These are phyloP conservation scores for Glaciozyma martinii DNA, from an alignment of 768 basidiomycete species.

Conservation along the genomic window DNA sequence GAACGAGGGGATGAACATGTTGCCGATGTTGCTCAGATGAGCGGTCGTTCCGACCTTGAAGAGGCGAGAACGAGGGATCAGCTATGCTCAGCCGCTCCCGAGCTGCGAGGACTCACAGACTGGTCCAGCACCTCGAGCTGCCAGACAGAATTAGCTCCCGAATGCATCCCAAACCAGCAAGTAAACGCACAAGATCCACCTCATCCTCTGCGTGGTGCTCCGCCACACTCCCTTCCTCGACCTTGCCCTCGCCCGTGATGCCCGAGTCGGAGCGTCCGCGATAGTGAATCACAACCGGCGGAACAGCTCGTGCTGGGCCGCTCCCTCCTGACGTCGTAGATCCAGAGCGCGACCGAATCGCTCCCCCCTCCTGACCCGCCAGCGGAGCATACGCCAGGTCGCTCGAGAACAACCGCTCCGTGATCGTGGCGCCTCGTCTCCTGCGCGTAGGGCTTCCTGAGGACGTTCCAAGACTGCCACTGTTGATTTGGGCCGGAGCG, in stretches of 20 bases:
- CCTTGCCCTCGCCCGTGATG: neutral
- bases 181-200: conserved; percentile 1
- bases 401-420: neutral
- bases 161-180: neutral
- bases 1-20: neutral
- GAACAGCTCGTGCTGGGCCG: neutral
- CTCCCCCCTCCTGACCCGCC: neutral
- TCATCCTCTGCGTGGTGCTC: conserved; percentile 1
- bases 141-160: neutral
- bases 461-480: neutral
- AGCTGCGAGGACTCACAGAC: neutral
- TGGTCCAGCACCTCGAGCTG: conserved; percentile 11
- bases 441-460: neutral
- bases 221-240: neutral
- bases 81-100: no score
- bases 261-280: neutral
- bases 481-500: neutral
- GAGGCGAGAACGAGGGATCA: no score
- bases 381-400: neutral
- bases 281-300: neutral
- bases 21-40: conserved; percentile 4
- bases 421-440: neutral
- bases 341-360: neutral
- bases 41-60: conserved; percentile 4
- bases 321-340: neutral